Evolutionary conservation across 495 filamentous ascomycete genomes (phyloP).

Genomic region (Podospora anserina): DNA sequence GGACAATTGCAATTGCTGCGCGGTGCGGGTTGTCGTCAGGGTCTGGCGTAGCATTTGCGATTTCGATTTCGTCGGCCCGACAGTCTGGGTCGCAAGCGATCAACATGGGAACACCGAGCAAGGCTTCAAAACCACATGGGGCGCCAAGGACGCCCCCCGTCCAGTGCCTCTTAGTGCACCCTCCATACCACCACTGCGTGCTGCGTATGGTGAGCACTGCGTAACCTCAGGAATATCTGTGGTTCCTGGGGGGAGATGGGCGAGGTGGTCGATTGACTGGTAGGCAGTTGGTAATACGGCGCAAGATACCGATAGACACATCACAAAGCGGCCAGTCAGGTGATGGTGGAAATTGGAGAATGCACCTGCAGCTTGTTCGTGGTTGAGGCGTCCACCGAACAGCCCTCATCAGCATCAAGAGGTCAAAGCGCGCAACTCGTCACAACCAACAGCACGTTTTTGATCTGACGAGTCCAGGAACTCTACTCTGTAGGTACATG

Average conservation of each 20-base stretch:
- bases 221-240: neutral
- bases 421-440: neutral
- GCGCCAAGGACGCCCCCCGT: neutral
- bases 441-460: neutral
- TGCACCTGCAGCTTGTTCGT: neutral
- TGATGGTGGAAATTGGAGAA: neutral
- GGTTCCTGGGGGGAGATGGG: neutral
- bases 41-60: conserved; percentile 1
- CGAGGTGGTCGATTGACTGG: neutral
- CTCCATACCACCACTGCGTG: neutral
- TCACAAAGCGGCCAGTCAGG: no score
- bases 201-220: neutral
- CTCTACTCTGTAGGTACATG: neutral
- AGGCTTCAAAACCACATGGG: neutral
- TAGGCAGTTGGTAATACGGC: neutral
- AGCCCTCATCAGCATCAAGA: neutral
- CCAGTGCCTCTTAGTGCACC: neutral
- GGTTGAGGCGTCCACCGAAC: neutral
- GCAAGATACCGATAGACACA: neutral
- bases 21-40: neutral
- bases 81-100: conserved; percentile 5
- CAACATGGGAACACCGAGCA: neutral
- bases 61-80: neutral
- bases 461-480: neutral
- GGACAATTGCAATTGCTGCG: neutral